phyloP scores from a whole-genome alignment of 2,329 filamentous ascomycete species.

The Arthroderma sp. region DNA sequence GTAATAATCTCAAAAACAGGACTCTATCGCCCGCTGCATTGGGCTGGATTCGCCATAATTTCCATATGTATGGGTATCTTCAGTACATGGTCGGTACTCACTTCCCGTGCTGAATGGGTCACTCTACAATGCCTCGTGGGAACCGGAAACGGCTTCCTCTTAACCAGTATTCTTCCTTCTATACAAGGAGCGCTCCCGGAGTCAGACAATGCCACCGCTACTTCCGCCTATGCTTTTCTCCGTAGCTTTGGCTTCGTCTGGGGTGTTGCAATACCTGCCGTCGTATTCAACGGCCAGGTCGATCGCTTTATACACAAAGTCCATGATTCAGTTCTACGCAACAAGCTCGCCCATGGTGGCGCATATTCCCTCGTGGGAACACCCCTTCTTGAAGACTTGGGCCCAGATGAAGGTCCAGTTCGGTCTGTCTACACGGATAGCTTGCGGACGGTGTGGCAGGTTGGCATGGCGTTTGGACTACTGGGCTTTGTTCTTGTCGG shows the following conservation, averaged over 20 bases:
- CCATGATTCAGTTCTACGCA: background rate
- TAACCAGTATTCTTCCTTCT: constrained; percentile 19
- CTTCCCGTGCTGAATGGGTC: constrained; percentile 20
- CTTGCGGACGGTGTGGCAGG: constrained; percentile 4
- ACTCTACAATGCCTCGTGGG: constrained; percentile 21
- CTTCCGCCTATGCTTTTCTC: constrained; percentile 21
- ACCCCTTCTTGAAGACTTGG: background rate
- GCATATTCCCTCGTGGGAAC: background rate
- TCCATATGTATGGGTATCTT: constrained; percentile 21
- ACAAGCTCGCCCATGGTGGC: background rate
- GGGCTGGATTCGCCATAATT: constrained; percentile 20
- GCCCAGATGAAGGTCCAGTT: background rate
- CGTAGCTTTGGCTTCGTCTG: constrained; percentile 24
- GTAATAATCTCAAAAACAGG: constrained; percentile 24
- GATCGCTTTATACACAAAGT: constrained; percentile 2
- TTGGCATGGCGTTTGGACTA: constrained; percentile 6
- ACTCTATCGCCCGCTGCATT: constrained; percentile 22
- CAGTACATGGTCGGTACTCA: constrained; percentile 16
- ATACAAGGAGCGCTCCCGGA: constrained; percentile 22
- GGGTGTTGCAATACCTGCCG: constrained; percentile 21
- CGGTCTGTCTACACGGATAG: constrained; percentile 2
- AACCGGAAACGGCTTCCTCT: constrained; percentile 19
- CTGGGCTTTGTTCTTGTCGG: constrained; percentile 9
- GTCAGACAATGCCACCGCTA: constrained; percentile 19
- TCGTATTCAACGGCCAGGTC: constrained; percentile 23